phyloP scores from a whole-genome alignment of 768 basidiomycete species.

The Suillus lakei region DNA sequence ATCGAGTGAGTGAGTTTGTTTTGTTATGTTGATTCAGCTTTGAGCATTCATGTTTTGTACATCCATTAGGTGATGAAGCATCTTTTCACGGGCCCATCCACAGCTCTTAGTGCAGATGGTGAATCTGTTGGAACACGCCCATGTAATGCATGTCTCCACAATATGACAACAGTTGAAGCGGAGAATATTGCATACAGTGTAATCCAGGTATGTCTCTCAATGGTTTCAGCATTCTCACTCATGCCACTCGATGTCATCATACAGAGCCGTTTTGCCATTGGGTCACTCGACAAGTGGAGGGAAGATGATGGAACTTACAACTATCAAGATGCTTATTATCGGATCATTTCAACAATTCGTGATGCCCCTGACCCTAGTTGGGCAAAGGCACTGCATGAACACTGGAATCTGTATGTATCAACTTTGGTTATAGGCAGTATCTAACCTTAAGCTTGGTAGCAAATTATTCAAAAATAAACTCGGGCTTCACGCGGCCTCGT shows the following conservation, averaged over 20 bases:
- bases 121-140: constrained; percentile 1
- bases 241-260: not conserved
- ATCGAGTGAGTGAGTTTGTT: constrained; percentile 5
- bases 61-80: constrained; percentile 1
- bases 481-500: not conserved
- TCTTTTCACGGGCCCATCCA: constrained; percentile 1
- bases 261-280: not conserved
- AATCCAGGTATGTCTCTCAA: constrained; percentile 1
- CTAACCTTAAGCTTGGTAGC: not conserved
- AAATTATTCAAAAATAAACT: not conserved
- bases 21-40: not conserved
- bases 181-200: constrained; percentile 12
- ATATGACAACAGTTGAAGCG: constrained; percentile 6
- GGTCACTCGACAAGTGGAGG: not conserved
- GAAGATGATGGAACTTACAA: constrained; percentile 7
- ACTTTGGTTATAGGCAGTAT: not conserved
- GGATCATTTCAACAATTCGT: not conserved
- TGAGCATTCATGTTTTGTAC: not conserved
- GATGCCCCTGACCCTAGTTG: constrained; percentile 7
- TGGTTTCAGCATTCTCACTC: not conserved
- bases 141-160: constrained; percentile 6
- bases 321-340: not conserved
- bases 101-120: not conserved
- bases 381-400: not conserved
- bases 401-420: constrained; percentile 11